Base-by-base conservation (phyloP, 2,329 filamentous ascomycete species). In the Curvularia lunata region DNA sequence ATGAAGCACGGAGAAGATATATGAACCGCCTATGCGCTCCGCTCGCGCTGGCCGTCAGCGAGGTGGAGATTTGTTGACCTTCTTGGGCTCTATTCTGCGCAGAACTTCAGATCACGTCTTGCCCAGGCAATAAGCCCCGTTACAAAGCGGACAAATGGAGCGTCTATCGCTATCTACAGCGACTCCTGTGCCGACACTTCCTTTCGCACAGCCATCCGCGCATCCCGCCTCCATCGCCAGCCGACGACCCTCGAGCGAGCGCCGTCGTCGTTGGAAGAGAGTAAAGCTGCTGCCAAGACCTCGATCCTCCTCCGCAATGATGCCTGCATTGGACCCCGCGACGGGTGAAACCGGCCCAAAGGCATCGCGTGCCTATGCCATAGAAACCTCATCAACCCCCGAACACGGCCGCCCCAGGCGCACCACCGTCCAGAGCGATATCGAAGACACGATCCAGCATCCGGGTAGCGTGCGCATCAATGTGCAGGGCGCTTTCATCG, bases 401-500 rank as follows among this genome's bases (percentile, higher is more conserved):
- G 63, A 64, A n/a, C 30, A 47, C 40, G 64, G 64, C 19, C 67
- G 72, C 16, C 65, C 68, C 8, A 64, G 73, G 47, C 68, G 71
- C 28, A 62, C 70, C 2, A 74, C 73, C 6, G 66, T 65, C 38
- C 72, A 74, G 58, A 74, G 71, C 56, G 79, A 80, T 54, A 81
- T 83, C 63, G 75, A 81, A 52, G 78, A 80, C 40, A 81, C 84
- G 42, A 87, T 88, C 61, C 78, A 80, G 59, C 84, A 85, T 57
- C 86, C 86, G 2, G 86, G 86, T 23, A 80, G 90, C 13, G 92
- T 97, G 71, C 90, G 91, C 79, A 98, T 99, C 81, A 98, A 99
- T 75, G 94, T 98, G 64, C 88, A 92, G 76, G 95, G 94, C 72
- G 95, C 95, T 38, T 97, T 97, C 74, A 98, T 99, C 65, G 92